These are phyloP conservation scores for Pseudogymnoascus sp. DNA, from an alignment of 2,329 filamentous ascomycete genomes.

Conservation along the genomic window DNA sequence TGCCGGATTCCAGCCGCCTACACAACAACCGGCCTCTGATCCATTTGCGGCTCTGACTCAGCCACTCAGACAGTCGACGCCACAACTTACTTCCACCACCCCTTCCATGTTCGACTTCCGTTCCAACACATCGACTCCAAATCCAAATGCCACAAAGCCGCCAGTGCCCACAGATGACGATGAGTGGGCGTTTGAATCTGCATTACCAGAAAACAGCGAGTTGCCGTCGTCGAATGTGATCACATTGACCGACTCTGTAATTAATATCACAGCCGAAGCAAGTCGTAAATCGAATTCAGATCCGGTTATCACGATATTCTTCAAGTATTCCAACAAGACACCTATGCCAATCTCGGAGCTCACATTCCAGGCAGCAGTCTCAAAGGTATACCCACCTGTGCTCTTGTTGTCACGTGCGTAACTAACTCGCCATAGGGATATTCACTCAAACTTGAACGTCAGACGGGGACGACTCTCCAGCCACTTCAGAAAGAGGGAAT, in stretches of 20 bases:
- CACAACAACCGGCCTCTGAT: slow-evolving; percentile 45
- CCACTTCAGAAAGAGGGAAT: slow-evolving; percentile 67
- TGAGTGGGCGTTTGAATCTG: slow-evolving; percentile 89
- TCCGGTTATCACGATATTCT: slow-evolving; percentile 57
- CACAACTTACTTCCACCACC: slow-evolving; percentile 45
- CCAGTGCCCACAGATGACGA: slow-evolving; percentile 59
- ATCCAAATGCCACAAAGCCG: slow-evolving; percentile 30
- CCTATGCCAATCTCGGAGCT: slow-evolving; percentile 65
- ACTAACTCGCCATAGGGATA: slow-evolving; percentile 52
- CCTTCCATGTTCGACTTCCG: slow-evolving; percentile 36
- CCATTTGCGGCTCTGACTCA: slow-evolving; percentile 46
- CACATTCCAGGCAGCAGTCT: slow-evolving; percentile 87
- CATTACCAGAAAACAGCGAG: slow-evolving; percentile 58
- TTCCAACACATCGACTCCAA: slow-evolving; percentile 18
- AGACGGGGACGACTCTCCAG: slow-evolving; percentile 68
- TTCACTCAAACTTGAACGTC: slow-evolving; percentile 73
- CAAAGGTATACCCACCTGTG: slow-evolving; percentile 57
- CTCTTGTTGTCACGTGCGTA: slow-evolving; percentile 4
- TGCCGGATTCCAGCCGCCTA: slow-evolving; percentile 42
- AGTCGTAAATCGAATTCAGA: slow-evolving; percentile 41
- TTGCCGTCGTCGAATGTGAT: slow-evolving; percentile 45
- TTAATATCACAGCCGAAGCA: slow-evolving; percentile 69
- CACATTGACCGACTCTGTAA: slow-evolving; percentile 59
- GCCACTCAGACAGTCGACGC: slow-evolving; percentile 36
- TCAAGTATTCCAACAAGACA: slow-evolving; percentile 78